A percentile compares a stretch with the other conserved stretches of the same genome.
Evolutionary conservation across 805 yeast species (phyloP).

Genomic region (Novakomyces olei): DNA sequence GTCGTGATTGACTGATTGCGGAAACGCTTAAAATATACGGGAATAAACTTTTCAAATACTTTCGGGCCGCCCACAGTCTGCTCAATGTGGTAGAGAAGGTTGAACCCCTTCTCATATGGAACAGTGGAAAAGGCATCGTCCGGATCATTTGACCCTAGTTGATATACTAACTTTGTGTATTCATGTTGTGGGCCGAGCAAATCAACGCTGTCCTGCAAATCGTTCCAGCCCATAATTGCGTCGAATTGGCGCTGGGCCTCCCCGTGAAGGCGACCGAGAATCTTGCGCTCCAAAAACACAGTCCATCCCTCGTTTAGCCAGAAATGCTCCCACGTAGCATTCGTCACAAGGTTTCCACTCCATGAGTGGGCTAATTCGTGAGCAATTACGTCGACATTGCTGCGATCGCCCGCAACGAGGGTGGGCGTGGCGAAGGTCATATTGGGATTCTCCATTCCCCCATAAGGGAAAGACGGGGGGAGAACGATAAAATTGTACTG

Average conservation of each 20-base stretch:
- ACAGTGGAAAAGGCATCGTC: constrained; percentile 76
- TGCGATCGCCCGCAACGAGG: constrained; percentile 58
- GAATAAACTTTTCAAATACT: constrained; percentile 1
- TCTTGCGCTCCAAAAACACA: constrained; percentile 71
- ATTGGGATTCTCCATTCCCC: constrained; percentile 91
- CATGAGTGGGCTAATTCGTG: constrained; percentile 87
- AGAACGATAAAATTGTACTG: constrained; percentile 60
- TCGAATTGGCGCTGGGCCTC: constrained; percentile 57
- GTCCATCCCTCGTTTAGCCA: constrained; percentile 97
- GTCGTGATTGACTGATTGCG: constrained; percentile 1
- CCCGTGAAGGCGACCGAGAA: constrained; percentile 56
- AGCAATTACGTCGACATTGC: constrained; percentile 74
- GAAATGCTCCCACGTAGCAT: constrained; percentile 79
- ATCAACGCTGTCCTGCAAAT: constrained; percentile 40
- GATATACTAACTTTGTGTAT: constrained; percentile 44
- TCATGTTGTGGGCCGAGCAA: constrained; percentile 33
- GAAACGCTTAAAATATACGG: constrained; percentile 1
- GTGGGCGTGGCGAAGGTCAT: constrained; percentile 84
- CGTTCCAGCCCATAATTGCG: constrained; percentile 78
- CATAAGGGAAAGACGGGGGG: constrained; percentile 63
- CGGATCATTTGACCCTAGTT: constrained; percentile 55
- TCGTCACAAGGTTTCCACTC: constrained; percentile 80
- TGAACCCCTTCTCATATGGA: constrained; percentile 82
- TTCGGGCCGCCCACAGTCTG: constrained; percentile 34
- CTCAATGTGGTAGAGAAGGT: constrained; percentile 55